These are phyloP conservation scores for Anthostomella pinea DNA, from an alignment of 2,329 filamentous ascomycete species.

Conservation along the genomic window DNA sequence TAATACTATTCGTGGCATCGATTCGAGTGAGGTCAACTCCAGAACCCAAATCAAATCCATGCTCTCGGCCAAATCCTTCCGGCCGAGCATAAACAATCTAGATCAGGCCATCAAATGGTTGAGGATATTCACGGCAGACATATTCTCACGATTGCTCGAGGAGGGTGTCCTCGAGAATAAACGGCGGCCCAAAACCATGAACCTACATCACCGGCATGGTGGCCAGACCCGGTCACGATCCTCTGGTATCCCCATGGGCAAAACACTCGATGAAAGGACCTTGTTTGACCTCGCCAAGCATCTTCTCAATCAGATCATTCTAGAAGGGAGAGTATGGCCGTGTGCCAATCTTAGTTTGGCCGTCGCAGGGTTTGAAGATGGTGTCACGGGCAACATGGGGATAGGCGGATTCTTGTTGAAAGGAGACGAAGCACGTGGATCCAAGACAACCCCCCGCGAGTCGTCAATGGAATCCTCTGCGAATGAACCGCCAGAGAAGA, in stretches of 20 bases:
- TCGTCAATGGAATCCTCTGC: slow-evolving; percentile 25
- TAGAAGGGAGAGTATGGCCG: slow-evolving; percentile 81
- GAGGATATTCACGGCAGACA: slow-evolving; percentile 86
- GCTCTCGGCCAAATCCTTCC: slow-evolving; percentile 94
- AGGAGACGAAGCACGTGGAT: slow-evolving; percentile 61
- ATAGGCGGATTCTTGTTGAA: slow-evolving; percentile 85
- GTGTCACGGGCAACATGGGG: slow-evolving; percentile 75
- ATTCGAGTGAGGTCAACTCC: slow-evolving; percentile 83
- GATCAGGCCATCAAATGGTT: slow-evolving; percentile 85
- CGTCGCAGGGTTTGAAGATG: slow-evolving; percentile 90
- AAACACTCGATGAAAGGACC: slow-evolving; percentile 65
- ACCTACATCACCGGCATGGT: slow-evolving; percentile 75
- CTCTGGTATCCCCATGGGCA: slow-evolving; percentile 73
- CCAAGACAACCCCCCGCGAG: slow-evolving; percentile 38
- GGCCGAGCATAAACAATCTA: slow-evolving; percentile 72
- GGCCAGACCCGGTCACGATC: slow-evolving; percentile 73
- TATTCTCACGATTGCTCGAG: slow-evolving; percentile 84
- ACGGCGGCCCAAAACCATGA: slow-evolving; percentile 80
- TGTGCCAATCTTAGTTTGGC: slow-evolving; percentile 87
- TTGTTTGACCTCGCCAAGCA: slow-evolving; percentile 75
- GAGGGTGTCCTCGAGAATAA: slow-evolving; percentile 87
- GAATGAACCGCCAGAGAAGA: slow-evolving; percentile 39
- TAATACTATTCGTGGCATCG: slow-evolving; percentile 79
- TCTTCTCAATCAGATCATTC: slow-evolving; percentile 72
- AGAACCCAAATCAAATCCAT: slow-evolving; percentile 95